Percentiles rank a stretch among this genome's conserved stretches.
Evolutionary conservation across 2,329 filamentous ascomycete species (phyloP).

Genomic region (Diaporthe nobilis): DNA sequence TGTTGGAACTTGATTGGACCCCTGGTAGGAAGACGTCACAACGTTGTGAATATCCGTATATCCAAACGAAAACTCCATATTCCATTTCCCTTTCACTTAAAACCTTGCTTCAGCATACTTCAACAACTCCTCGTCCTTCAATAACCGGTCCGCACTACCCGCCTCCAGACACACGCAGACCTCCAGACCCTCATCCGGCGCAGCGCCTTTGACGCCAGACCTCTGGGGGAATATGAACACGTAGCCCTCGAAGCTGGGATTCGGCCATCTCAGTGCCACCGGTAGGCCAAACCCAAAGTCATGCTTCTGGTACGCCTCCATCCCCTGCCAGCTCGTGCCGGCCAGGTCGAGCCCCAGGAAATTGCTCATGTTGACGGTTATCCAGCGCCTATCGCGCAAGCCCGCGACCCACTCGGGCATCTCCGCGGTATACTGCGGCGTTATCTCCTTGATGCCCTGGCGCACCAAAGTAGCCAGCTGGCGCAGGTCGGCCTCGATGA

Average conservation of each 20-base stretch:
- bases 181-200: conserved; percentile 24
- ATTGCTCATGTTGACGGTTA: conserved; percentile 43
- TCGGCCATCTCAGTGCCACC: conserved; percentile 16
- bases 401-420: conserved; percentile 47
- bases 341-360: conserved; percentile 48
- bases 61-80: no score
- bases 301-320: conserved; percentile 46
- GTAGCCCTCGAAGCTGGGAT: conserved; percentile 9
- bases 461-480: conserved; percentile 44
- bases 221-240: conserved; percentile 20
- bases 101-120: conserved; percentile 21
- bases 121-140: conserved; percentile 9
- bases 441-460: conserved; percentile 44
- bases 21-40: no score
- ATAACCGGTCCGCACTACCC: conserved; percentile 4
- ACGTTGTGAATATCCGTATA: no score
- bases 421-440: conserved; percentile 43
- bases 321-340: conserved; percentile 46
- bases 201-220: neutral
- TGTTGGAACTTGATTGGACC: no score
- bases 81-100: neutral
- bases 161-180: conserved; percentile 24
- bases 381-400: conserved; percentile 44
- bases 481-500: conserved; percentile 42
- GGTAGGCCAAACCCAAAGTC: conserved; percentile 50